These are phyloP conservation scores for Raffaelea deltoideospora DNA, from an alignment of 2,329 filamentous ascomycete genomes.

Conservation along the genomic window DNA sequence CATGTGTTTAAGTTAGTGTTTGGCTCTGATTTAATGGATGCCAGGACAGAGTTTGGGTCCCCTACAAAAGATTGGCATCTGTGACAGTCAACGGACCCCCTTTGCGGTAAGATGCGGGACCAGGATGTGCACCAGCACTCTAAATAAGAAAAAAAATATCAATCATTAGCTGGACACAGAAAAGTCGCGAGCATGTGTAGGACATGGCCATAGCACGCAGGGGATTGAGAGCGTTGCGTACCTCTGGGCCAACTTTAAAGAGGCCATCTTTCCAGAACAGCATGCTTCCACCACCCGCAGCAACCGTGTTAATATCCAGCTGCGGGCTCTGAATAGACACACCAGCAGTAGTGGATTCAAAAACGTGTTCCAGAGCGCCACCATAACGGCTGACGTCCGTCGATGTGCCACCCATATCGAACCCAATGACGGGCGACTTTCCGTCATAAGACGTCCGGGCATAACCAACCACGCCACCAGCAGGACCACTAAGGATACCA, in stretches of 20 bases:
- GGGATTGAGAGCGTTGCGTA: conserved; percentile 30
- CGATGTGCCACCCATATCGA: conserved; percentile 40
- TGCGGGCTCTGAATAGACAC: conserved; percentile 86
- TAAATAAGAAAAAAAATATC: conserved; percentile 46
- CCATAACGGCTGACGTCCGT: conserved; percentile 5
- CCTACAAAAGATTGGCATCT: conserved; percentile 60
- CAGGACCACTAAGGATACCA: conserved; percentile 54
- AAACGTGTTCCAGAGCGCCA: conserved; percentile 52
- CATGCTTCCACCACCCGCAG: conserved; percentile 70
- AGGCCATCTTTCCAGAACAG: conserved; percentile 80
- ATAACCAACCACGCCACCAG: conserved; percentile 55
- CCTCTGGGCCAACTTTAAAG: conserved; percentile 57
- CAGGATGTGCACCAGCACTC: conserved; percentile 70
- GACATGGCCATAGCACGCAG: too few species aligned
- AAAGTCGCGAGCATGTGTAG: too few species aligned
- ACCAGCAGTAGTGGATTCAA: conserved; percentile 53
- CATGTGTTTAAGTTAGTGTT: conserved; percentile 31
- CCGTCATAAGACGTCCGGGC: conserved; percentile 57
- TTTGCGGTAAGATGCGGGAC: conserved; percentile 80
- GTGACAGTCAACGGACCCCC: conserved; percentile 78
- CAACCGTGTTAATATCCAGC: conserved; percentile 87
- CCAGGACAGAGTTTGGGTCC: background rate
- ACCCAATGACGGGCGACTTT: conserved; percentile 54
- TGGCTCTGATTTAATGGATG: background rate
- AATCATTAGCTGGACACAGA: background rate